Evolutionary conservation across 768 basidiomycete species (phyloP).

Genomic region (Candolleomyces eurysporus): DNA sequence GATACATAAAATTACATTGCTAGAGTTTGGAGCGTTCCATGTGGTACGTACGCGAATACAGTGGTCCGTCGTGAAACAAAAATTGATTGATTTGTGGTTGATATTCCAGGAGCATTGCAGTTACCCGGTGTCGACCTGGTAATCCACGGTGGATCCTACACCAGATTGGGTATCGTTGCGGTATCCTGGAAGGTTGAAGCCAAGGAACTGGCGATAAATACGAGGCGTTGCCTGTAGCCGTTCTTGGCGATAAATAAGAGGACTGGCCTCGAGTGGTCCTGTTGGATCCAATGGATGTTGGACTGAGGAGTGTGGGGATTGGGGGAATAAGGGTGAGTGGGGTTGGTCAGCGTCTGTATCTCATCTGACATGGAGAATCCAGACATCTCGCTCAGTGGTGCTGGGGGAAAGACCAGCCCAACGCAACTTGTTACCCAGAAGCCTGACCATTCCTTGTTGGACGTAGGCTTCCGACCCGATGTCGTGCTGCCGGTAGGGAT

Average conservation of each 20-base stretch:
- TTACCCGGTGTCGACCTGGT: no score
- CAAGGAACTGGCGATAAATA: background rate
- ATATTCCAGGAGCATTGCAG: no score
- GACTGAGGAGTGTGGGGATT: background rate
- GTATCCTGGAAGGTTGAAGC: background rate
- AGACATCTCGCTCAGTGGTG: constrained; percentile 9
- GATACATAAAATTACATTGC: no score
- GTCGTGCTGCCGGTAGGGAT: background rate
- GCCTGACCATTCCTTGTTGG: background rate
- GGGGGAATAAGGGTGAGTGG: background rate
- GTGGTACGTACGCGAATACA: no score
- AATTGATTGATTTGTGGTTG: no score
- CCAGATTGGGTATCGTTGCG: background rate
- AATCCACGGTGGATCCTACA: no score
- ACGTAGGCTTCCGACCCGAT: background rate
- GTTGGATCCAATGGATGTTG: background rate
- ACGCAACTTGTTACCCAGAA: constrained; percentile 3
- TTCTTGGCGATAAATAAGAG: background rate
- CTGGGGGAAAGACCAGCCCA: constrained; percentile 8
- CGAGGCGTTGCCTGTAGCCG: no score
- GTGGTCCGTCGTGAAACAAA: no score
- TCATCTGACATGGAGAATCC: constrained; percentile 13
- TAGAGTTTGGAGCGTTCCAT: no score
- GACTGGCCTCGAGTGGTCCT: background rate
- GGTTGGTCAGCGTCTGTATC: background rate